phyloP scores from a whole-genome alignment of 1,284 basidiomycete species.

The Ceratobasidium sp. region DNA sequence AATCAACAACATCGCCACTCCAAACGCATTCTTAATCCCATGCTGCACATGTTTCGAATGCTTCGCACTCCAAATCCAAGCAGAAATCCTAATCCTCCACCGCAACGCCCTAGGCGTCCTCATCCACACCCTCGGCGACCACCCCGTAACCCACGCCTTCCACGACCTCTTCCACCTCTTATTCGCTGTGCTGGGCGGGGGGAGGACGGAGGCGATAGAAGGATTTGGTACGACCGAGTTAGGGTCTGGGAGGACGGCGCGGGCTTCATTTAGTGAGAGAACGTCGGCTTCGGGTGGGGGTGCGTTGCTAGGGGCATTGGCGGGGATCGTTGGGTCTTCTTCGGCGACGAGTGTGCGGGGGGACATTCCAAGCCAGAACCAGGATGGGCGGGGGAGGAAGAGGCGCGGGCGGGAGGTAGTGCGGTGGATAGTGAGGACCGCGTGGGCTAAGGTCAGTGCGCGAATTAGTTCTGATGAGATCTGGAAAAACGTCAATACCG shows the following conservation, averaged over 20 bases:
- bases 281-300: constrained; percentile 23
- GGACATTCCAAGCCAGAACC: constrained; percentile 65
- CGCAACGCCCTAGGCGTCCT: not conserved
- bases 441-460: constrained; percentile 52
- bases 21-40: constrained; percentile 32
- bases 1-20: constrained; percentile 30
- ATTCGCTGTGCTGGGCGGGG: too few species aligned
- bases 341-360: constrained; percentile 52
- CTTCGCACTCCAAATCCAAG: constrained; percentile 20
- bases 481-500: not conserved
- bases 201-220: too few species aligned
- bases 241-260: not conserved
- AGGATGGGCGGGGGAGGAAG: constrained; percentile 63
- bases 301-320: not conserved
- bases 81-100: constrained; percentile 19
- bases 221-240: too few species aligned
- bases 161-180: not conserved
- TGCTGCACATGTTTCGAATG: constrained; percentile 39
- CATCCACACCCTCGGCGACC: not conserved
- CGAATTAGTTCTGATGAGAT: constrained; percentile 33
- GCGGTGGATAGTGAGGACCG: constrained; percentile 58
- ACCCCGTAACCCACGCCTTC: not conserved
- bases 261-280: constrained; percentile 8
- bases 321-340: constrained; percentile 15
- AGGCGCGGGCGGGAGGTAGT: constrained; percentile 55